Evolutionary conservation across 202 grass and related monocot species (phyloP), one percentile per base, ranked within the genome.

Genomic region (Carex arenaria): DNA sequence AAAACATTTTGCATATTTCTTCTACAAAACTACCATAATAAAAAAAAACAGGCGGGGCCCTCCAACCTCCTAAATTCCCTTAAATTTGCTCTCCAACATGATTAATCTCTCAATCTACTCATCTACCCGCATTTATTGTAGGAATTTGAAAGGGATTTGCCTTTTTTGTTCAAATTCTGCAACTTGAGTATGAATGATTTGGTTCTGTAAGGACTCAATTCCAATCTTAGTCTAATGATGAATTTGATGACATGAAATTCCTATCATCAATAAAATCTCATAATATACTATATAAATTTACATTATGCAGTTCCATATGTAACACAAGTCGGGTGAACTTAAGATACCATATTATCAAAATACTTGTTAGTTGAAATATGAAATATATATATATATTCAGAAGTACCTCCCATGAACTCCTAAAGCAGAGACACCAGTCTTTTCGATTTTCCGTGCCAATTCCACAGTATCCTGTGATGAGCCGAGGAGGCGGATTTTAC

Each of bases 321-420:
- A 34, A 55, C 2, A 34, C 45, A 19, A 22, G 72, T 4, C 7
- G 34, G 51, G 49, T 76, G 55, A 31, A 32, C 54, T 26, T 30
- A 34, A 18, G 51, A 56, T 70, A 70, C 34, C 43, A 45, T 19
- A 18, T 20, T 40, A 70, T 20, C 7, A 47, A 45, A 20, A 2
- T 57, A 57, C 7, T 57, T n/a, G 56, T 57, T 22, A 57, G 52
- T 77, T 57, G 49, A 31, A 57, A 14, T 57, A 77, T 32, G 32
- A 31, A 77, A 77, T 52, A 77, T 32, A 53, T 8, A 56, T 10
- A 26, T 77, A n/a, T 20, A 22, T 62, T 23, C 60, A 62, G 9
- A 62, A 57, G 76, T 84, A 98, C 95, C 93, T 93, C 87, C 95
- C 95, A 82, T 98, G 95, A 56, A 98, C 88, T 80, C 89, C 95